A percentile compares a stretch with the other conserved stretches of the same genome.
These are phyloP conservation scores for Talaromyces islandicus DNA, from an alignment of 2,329 filamentous ascomycete genomes.

Conservation along the genomic window DNA sequence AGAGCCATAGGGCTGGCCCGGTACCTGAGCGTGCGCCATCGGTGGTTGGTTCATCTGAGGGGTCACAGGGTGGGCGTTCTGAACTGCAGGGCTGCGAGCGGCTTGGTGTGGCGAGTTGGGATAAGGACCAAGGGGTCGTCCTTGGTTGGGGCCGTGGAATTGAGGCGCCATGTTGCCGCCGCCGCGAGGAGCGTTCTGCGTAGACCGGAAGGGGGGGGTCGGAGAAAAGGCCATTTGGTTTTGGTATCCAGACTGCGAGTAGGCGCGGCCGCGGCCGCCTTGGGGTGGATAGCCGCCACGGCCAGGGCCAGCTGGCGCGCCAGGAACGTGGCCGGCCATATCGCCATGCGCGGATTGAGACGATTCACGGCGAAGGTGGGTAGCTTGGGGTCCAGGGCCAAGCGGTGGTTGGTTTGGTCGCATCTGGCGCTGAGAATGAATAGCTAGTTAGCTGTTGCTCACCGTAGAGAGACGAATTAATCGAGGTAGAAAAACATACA, in stretches of 20 bases:
- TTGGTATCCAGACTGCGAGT: slow-evolving; percentile 48
- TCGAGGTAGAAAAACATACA: slow-evolving; percentile 21
- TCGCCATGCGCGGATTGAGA: slow-evolving; percentile 76
- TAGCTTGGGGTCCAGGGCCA: slow-evolving; percentile 58
- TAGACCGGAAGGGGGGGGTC: slow-evolving; percentile 45
- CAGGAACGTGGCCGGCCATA: slow-evolving; percentile 53
- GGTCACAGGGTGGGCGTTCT: slow-evolving; percentile 61
- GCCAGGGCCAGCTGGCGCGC: slow-evolving; percentile 45
- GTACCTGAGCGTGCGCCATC: slow-evolving; percentile 58
- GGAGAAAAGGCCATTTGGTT: slow-evolving; percentile 51
- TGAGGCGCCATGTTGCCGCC: slow-evolving; percentile 48
- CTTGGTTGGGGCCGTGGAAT: slow-evolving; percentile 42
- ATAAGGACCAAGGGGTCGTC: slow-evolving; percentile 41
- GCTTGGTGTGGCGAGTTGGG: slow-evolving; percentile 62
- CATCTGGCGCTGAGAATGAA: slow-evolving; percentile 55
- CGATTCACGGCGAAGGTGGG: slow-evolving; percentile 79
- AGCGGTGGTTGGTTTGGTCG: slow-evolving; percentile 60
- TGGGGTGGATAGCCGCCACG: slow-evolving; percentile 50
- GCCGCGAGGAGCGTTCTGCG: slow-evolving; percentile 46
- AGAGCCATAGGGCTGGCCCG: slow-evolving; percentile 53
- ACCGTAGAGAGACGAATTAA: slow-evolving; percentile 14
- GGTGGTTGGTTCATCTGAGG: slow-evolving; percentile 67
- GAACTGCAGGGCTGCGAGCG: slow-evolving; percentile 59
- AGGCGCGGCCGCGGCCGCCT: slow-evolving; percentile 53
- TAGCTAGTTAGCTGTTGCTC: slow-evolving; percentile 15